phyloP scores from a whole-genome alignment of 768 basidiomycete species.

The Russula sp. region DNA sequence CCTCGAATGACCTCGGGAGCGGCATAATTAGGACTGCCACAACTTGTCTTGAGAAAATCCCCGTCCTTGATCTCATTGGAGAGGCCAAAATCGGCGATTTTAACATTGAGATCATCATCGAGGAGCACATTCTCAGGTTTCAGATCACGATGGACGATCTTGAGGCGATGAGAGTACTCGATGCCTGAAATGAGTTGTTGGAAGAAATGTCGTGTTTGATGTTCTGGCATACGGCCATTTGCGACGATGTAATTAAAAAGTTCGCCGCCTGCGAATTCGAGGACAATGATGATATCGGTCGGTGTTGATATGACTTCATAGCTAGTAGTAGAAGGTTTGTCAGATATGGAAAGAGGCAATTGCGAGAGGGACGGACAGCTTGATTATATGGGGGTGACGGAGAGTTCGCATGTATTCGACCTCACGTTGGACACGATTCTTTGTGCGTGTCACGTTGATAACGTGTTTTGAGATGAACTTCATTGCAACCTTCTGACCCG shows the following conservation, averaged over 20 bases:
- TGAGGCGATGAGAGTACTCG: constrained; percentile 93
- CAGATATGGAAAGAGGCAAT: constrained; percentile 23
- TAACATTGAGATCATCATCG: constrained; percentile 83
- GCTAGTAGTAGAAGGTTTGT: constrained; percentile 37
- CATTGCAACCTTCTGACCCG: constrained; percentile 95
- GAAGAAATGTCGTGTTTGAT: constrained; percentile 89
- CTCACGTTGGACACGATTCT: constrained; percentile 87
- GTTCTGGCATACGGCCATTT: constrained; percentile 89
- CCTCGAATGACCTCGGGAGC: constrained; percentile 98
- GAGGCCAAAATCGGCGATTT: constrained; percentile 98
- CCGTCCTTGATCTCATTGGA: constrained; percentile 96
- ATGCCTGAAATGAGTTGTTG: constrained; percentile 98
- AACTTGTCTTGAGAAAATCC: constrained; percentile 94
- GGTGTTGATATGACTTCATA: constrained; percentile 91
- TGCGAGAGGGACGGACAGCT: constrained; percentile 60
- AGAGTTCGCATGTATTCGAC: constrained; percentile 96
- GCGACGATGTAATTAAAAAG: constrained; percentile 97
- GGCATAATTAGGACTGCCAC: constrained; percentile 98
- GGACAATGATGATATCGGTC: constrained; percentile 96
- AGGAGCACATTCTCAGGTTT: constrained; percentile 96
- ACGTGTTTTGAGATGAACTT: constrained; percentile 95
- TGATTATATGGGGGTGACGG: constrained; percentile 95
- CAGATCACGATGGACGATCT: constrained; percentile 96
- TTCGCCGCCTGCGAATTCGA: constrained; percentile 95
- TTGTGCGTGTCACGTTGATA: constrained; percentile 88